phyloP scores from a whole-genome alignment of 1,139 yeast genomes.

The Magnusiomyces suaveolens region DNA sequence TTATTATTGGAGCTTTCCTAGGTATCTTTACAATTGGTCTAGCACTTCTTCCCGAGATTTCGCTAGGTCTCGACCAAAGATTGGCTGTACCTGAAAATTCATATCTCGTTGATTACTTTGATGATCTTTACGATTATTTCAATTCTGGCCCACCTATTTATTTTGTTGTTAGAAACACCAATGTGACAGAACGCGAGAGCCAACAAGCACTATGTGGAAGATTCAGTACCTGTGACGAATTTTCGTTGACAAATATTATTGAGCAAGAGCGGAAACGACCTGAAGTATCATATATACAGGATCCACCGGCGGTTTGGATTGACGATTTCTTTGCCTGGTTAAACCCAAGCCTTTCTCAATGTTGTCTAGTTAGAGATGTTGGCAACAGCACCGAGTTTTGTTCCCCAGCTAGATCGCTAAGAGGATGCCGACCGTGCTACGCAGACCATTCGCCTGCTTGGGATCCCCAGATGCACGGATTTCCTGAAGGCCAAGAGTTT shows the following conservation, averaged over 20 bases:
- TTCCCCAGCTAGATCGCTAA: constrained; percentile 55
- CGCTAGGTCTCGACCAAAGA: constrained; percentile 81
- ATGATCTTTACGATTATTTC: constrained; percentile 61
- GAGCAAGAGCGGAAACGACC: constrained; percentile 76
- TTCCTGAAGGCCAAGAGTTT: constrained; percentile 70
- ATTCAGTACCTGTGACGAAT: constrained; percentile 72
- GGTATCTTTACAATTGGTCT: constrained; percentile 60
- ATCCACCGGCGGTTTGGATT: constrained; percentile 85
- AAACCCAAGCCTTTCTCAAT: constrained; percentile 76
- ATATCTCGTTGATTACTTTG: constrained; percentile 67
- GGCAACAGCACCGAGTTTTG: constrained; percentile 44
- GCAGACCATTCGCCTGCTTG: constrained; percentile 49
- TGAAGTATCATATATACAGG: constrained; percentile 54
- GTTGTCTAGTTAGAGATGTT: constrained; percentile 47
- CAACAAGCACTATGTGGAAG: constrained; percentile 81
- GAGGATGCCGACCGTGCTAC: constrained; percentile 67
- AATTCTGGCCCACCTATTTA: constrained; percentile 90
- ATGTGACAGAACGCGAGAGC: constrained; percentile 47
- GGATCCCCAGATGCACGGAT: constrained; percentile 68
- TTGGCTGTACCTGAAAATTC: constrained; percentile 79
- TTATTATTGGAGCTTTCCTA: constrained; percentile 46
- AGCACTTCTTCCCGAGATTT: constrained; percentile 54
- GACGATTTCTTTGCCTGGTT: constrained; percentile 85
- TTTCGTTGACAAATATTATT: constrained; percentile 69
- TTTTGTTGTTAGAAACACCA: constrained; percentile 60